These are phyloP conservation scores for Rubia peregrina DNA, from an alignment of 305 asterid genomes.

Conservation along the genomic window DNA sequence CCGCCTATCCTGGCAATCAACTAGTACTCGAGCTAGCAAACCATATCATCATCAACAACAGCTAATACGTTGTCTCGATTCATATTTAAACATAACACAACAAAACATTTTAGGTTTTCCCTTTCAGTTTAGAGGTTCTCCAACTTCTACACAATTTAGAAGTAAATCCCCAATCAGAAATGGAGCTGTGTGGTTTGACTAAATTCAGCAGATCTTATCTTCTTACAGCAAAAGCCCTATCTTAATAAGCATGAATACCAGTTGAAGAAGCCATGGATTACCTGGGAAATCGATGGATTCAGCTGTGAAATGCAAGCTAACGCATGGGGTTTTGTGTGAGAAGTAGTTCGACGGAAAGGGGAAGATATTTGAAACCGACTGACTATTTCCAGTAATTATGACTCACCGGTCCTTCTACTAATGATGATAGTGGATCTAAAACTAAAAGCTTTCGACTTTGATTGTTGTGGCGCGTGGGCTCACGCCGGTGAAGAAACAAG, in stretches of 20 bases:
- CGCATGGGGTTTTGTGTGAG: too few relatives aligned
- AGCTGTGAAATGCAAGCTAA: neutral
- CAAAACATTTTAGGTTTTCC: neutral
- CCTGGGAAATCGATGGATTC: conserved; percentile 7
- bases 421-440: conserved; percentile 5
- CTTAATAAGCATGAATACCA: neutral
- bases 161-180: neutral
- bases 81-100: neutral
- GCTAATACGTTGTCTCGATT: neutral
- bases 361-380: neutral
- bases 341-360: too few relatives aligned
- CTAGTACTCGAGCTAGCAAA: neutral
- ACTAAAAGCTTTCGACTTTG: too few relatives aligned
- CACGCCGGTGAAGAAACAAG: neutral
- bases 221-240: neutral
- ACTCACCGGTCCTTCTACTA: neutral
- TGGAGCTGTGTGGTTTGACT: neutral
- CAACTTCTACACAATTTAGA: neutral
- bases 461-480: neutral
- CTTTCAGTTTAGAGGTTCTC: neutral
- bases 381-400: neutral
- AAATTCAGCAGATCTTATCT: conserved; percentile 10
- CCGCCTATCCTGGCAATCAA: neutral
- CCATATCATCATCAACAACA: neutral
- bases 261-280: neutral